Conservation (phyloP, 768 basidiomycete species). For the Leccinum disarticulatum region DNA sequence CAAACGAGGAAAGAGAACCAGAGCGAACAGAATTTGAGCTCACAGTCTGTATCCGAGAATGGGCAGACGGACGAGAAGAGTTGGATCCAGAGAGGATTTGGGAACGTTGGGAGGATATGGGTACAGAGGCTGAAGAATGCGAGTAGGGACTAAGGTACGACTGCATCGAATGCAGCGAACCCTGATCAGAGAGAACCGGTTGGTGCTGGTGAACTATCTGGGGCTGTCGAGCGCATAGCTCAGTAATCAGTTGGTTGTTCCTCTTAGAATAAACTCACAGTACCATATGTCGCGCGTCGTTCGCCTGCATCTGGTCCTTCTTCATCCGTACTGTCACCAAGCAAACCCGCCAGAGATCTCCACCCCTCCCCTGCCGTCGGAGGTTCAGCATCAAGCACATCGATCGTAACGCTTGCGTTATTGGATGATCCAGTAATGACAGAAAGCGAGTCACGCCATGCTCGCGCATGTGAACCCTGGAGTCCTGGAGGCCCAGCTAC, state of each 20-base stretch:
- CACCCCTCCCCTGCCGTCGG: conserved; percentile 61
- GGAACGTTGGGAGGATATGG: conserved; percentile 45
- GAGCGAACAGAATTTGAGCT: conserved; percentile 45
- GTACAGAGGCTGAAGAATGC: conserved; percentile 52
- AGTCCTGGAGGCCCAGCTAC: conserved; percentile 40
- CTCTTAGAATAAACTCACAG: conserved; percentile 42
- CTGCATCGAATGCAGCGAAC: conserved; percentile 63
- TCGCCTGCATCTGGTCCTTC: conserved; percentile 27
- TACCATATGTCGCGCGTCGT: conserved; percentile 60
- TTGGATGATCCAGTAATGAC: conserved; percentile 34
- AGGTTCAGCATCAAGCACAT: conserved; percentile 69
- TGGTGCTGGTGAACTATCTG: conserved; percentile 43
- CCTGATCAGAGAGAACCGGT: conserved; percentile 54
- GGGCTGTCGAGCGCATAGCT: conserved; percentile 36
- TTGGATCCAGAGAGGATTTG: conserved; percentile 48
- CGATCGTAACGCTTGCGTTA: conserved; percentile 43
- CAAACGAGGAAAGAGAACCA: conserved; percentile 55
- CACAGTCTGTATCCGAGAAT: conserved; percentile 36
- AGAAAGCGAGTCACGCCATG: conserved; percentile 37
- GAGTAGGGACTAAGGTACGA: conserved; percentile 53
- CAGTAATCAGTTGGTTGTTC: conserved; percentile 8
- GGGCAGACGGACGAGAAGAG: conserved; percentile 54
- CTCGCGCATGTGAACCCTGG: conserved; percentile 25
- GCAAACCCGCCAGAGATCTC: conserved; percentile 47
- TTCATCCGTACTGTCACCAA: conserved; percentile 16